Base-by-base conservation (phyloP, 176 grass and related monocot genomes). In the Guadua angustifolia region DNA sequence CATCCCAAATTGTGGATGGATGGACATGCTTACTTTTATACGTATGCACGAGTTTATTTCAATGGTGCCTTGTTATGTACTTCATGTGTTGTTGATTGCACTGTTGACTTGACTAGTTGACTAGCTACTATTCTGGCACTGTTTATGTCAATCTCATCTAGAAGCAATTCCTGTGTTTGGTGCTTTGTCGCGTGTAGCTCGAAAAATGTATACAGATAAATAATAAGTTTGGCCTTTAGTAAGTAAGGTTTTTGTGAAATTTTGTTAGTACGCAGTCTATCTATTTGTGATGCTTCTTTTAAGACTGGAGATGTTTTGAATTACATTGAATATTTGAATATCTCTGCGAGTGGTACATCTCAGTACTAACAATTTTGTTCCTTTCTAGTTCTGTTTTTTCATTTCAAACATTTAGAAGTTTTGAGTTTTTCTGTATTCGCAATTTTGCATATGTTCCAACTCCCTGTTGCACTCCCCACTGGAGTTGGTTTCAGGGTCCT, bases 1-100 rank as follows among this genome's bases (percentile, higher is more conserved):
- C 16, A 61, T 21, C 40, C 42, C n/a, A 51, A 58, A 83, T 53
- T 69, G 42, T 83, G 46, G 50, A 85, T 83, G 46, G 50, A 85
- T 45, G 16, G 73, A 66, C 58, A 46, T 58, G 17, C 47, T 73
- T 36, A 57, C 35, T 73, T 78, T 83, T 79, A 26, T 29, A 14
- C 61, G 15, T 79, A 66, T 46, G 59, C 49, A 50, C 8, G 13
- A 33, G 22, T 47, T 79, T 32, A 56, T 71, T 59, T 42, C 29
- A 67, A 1, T 61, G 73, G 75, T 83, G 68, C 75, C 35, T 79
- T 73, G 66, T 68, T 62, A 40, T 51, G 15, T 78, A 56, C 68
- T 74, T 51, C 9, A 6, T 73, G 2, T 35, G n/a, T 17, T 87
- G 43, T 87, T 79, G 26, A 69, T 46, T 75, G 19, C 10, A 36